A percentile compares a stretch with the other conserved stretches of the same genome.
phyloP scores from a whole-genome alignment of 805 yeast genomes.

The Pichia nanzhaoensis region DNA sequence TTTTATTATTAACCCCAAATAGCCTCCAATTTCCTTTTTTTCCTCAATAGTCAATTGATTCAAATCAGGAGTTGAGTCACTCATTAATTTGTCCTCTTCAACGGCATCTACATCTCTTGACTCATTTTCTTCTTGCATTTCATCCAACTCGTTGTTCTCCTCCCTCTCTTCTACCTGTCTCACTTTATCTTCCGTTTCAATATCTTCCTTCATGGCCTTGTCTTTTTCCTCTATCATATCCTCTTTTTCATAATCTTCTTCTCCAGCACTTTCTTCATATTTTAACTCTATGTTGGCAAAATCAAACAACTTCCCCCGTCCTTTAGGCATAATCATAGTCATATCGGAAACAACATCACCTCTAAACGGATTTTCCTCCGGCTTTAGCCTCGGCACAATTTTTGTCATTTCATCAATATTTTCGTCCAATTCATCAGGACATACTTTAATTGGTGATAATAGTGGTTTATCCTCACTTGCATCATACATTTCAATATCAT shows the following conservation, averaged over 20 bases:
- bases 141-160: neutral
- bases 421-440: constrained; percentile 13
- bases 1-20: constrained; percentile 1
- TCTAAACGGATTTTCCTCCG: constrained; percentile 7
- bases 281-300: constrained; percentile 12
- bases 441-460: constrained; percentile 6
- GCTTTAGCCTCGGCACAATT: constrained; percentile 19
- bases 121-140: neutral
- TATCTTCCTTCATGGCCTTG: neutral
- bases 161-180: neutral
- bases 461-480: constrained; percentile 4
- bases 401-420: constrained; percentile 27
- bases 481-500: constrained; percentile 4
- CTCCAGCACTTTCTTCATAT: constrained; percentile 2
- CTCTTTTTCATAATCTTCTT: neutral
- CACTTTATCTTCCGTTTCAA: neutral
- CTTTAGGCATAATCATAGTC: constrained; percentile 33
- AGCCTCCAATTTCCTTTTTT: constrained; percentile 5
- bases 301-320: constrained; percentile 11
- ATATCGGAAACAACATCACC: constrained; percentile 26
- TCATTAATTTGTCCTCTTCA: constrained; percentile 6
- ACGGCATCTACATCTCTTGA: no score
- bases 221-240: neutral
- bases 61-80: constrained; percentile 17
- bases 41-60: constrained; percentile 12